Evolutionary conservation across 805 yeast genomes (phyloP).

Genomic region (Starmerella khaoyaiensis): DNA sequence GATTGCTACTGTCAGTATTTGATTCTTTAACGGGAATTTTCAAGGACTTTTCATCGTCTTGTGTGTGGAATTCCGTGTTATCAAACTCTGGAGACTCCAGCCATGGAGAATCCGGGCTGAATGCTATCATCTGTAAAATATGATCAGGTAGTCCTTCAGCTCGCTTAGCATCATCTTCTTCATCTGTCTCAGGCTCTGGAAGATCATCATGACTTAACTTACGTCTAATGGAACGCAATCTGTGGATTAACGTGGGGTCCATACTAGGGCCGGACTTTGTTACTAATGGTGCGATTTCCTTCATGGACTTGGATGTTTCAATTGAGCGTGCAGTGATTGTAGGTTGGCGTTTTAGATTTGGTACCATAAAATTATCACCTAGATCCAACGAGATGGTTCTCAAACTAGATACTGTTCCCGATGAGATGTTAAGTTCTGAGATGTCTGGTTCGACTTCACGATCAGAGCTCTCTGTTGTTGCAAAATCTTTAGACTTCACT

Average conservation of each 20-base stretch:
- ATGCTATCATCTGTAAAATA: constrained; percentile 20
- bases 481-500: too few species aligned
- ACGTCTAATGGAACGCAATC: constrained; percentile 21
- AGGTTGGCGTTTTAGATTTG: constrained; percentile 13
- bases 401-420: too few species aligned
- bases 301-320: constrained; percentile 6
- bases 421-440: too few species aligned
- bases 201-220: constrained; percentile 5
- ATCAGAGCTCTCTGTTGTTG: too few species aligned
- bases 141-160: constrained; percentile 20
- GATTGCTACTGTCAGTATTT: neutral
- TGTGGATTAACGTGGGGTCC: constrained; percentile 17
- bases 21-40: too few species aligned
- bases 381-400: constrained; percentile 6
- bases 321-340: constrained; percentile 16
- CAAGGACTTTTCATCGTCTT: neutral
- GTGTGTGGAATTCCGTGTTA: too few species aligned
- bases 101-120: constrained; percentile 21
- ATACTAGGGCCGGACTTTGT: constrained; percentile 14
- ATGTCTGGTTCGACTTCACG: too few species aligned
- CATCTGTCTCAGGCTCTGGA: constrained; percentile 5
- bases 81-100: constrained; percentile 9
- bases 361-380: constrained; percentile 8
- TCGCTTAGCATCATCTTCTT: constrained; percentile 12
- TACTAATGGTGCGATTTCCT: constrained; percentile 4